Evolutionary conservation across 1,139 yeast genomes (phyloP).

Genomic region (Debaryomycetaceae sp.): DNA sequence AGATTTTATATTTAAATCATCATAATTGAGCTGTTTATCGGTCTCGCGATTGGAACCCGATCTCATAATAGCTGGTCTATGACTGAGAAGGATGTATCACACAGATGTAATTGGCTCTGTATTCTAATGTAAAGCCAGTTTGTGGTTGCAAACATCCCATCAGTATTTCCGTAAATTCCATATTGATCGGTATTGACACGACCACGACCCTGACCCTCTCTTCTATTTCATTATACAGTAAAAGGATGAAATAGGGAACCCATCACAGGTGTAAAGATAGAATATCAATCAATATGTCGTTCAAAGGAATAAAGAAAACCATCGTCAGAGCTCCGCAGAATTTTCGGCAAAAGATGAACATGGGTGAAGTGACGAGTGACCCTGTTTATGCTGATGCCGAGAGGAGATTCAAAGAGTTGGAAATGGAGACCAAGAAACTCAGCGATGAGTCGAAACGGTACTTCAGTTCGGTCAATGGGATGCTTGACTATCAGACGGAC

Average conservation of each 20-base stretch:
- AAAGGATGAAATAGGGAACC: background rate
- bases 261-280: background rate
- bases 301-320: conserved; percentile 89
- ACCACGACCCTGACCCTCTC: background rate
- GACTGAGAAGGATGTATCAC: background rate
- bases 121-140: background rate
- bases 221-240: no score
- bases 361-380: conserved; percentile 83
- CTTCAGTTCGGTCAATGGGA: conserved; percentile 86
- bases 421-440: conserved; percentile 80
- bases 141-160: conserved; percentile 6
- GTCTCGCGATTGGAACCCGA: background rate
- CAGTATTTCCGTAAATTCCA: no score
- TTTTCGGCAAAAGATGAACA: conserved; percentile 72
- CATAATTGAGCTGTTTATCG: background rate
- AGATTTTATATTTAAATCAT: background rate
- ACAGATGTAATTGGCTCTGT: background rate
- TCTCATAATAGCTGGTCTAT: background rate
- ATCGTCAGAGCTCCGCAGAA: conserved; percentile 82
- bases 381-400: conserved; percentile 94
- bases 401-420: conserved; percentile 89
- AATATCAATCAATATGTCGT: conserved; percentile 55
- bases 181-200: background rate
- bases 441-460: conserved; percentile 89
- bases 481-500: conserved; percentile 90